Percentiles rank a stretch among this genome's conserved stretches.
These are phyloP conservation scores for Botryotinia calthae DNA, from an alignment of 2,329 filamentous ascomycete genomes.

Conservation along the genomic window DNA sequence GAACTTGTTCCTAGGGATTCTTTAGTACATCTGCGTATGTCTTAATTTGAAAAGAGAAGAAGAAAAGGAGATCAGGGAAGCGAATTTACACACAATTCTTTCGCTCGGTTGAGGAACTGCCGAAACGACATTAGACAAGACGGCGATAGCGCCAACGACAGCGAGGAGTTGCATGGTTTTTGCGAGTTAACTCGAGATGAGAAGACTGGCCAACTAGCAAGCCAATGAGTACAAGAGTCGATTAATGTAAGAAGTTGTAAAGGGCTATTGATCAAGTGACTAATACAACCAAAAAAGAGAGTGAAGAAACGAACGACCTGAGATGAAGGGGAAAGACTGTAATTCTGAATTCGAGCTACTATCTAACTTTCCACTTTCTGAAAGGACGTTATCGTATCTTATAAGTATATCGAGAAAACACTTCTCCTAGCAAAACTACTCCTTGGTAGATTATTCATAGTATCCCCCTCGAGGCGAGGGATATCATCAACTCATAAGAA, in stretches of 20 bases:
- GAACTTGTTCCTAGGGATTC: not conserved
- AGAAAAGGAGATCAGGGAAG: not conserved
- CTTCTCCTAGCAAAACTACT: not conserved
- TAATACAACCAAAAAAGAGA: not conserved
- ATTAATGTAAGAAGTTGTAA: not conserved
- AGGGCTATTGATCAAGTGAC: not conserved
- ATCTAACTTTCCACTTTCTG: not conserved
- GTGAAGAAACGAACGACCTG: constrained; percentile 5
- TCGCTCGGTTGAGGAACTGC: constrained; percentile 14
- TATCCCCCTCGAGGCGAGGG: constrained; percentile 12
- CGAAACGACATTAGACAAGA: constrained; percentile 22
- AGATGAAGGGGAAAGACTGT: not conserved
- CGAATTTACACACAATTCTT: not conserved
- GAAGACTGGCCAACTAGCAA: not conserved
- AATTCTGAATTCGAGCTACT: not conserved
- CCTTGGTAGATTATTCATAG: not conserved
- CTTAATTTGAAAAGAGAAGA: not conserved
- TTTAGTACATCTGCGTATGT: not conserved
- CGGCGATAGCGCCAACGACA: constrained; percentile 19
- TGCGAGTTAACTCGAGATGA: not conserved
- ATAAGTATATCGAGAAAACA: not conserved
- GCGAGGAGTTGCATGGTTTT: constrained; percentile 25
- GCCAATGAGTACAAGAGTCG: not conserved
- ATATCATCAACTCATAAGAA: not conserved
- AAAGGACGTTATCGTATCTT: constrained; percentile 8